phyloP scores from a whole-genome alignment of 768 basidiomycete species.

The Cyathus striatus region DNA sequence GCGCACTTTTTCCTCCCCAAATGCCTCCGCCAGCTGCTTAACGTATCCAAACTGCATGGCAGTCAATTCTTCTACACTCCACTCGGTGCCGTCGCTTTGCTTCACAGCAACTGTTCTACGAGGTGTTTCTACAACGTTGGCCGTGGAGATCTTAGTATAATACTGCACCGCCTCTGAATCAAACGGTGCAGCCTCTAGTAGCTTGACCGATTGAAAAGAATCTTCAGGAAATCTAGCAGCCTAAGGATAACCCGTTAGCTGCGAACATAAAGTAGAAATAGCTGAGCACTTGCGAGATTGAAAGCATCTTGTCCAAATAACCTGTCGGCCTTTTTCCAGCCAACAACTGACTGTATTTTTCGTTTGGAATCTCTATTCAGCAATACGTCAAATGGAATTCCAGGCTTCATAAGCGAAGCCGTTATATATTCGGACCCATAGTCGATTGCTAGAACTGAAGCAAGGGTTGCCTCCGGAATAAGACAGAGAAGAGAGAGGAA shows the following conservation, averaged over 20 bases:
- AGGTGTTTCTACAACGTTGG: conserved; percentile 44
- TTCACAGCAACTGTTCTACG: conserved; percentile 59
- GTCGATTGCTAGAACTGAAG: conserved; percentile 91
- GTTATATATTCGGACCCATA: conserved; percentile 99
- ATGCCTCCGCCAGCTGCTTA: conserved; percentile 77
- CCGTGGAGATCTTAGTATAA: conserved; percentile 51
- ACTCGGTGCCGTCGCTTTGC: conserved; percentile 61
- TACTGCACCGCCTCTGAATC: conserved; percentile 55
- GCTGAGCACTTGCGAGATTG: conserved; percentile 61
- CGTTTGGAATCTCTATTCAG: conserved; percentile 96
- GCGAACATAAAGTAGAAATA: too few species aligned
- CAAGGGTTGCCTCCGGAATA: conserved; percentile 43
- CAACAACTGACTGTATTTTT: conserved; percentile 87
- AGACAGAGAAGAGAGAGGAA: conserved; percentile 31
- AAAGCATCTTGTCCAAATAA: conserved; percentile 88
- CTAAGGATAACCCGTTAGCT: conserved; percentile 44
- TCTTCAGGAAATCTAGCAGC: conserved; percentile 89
- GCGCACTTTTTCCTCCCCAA: conserved; percentile 69
- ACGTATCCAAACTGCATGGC: conserved; percentile 94
- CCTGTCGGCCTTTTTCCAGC: conserved; percentile 88
- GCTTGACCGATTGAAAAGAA: conserved; percentile 82
- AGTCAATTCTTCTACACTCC: conserved; percentile 85
- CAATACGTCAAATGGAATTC: conserved; percentile 91
- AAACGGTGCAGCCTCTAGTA: conserved; percentile 68
- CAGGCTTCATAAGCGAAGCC: conserved; percentile 91